Conservation (phyloP, 805 yeast species). For the Ogataea thermomethanolica region DNA sequence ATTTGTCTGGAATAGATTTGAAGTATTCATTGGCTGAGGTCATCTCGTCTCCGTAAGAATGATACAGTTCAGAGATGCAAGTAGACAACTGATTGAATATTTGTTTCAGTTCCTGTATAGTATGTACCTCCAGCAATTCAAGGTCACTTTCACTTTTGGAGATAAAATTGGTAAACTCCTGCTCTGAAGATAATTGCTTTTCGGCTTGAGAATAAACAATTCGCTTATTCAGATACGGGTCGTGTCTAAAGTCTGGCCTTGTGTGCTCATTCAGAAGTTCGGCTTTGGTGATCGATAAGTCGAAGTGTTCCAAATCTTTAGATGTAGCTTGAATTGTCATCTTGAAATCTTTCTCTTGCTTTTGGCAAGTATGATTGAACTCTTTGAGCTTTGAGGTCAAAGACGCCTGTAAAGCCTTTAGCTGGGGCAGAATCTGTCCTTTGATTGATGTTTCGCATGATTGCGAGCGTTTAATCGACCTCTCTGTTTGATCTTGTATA, state of each 20-base stretch:
- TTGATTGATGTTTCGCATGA: slow-evolving; percentile 19
- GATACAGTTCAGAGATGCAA: slow-evolving; percentile 31
- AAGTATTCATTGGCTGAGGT: slow-evolving; percentile 32
- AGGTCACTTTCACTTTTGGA: slow-evolving; percentile 39
- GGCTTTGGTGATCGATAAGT: slow-evolving; percentile 20
- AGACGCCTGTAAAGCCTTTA: slow-evolving; percentile 39
- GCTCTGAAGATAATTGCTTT: slow-evolving; percentile 44
- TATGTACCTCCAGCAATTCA: slow-evolving; percentile 40
- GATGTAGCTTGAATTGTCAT: slow-evolving; percentile 33
- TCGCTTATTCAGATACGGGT: slow-evolving; percentile 46
- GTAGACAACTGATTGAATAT: slow-evolving; percentile 31
- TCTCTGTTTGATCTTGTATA: slow-evolving; percentile 38
- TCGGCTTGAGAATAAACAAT: slow-evolving; percentile 34
- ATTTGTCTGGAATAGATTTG: slow-evolving; percentile 33
- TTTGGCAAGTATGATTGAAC: slow-evolving; percentile 33
- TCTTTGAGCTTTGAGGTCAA: slow-evolving; percentile 42
- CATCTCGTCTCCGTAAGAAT: slow-evolving; percentile 29
- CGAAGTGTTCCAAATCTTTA: slow-evolving; percentile 27
- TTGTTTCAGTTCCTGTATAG: slow-evolving; percentile 40
- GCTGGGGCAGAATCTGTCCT: slow-evolving; percentile 39
- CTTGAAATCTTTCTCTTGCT: slow-evolving; percentile 39
- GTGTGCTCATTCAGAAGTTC: slow-evolving; percentile 10
- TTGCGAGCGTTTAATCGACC: slow-evolving; percentile 13
- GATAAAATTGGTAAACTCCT: slow-evolving; percentile 42
- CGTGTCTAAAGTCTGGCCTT: slow-evolving; percentile 37